phyloP scores from a whole-genome alignment of 2,329 filamentous ascomycete species.

The Penicillium frequentans region DNA sequence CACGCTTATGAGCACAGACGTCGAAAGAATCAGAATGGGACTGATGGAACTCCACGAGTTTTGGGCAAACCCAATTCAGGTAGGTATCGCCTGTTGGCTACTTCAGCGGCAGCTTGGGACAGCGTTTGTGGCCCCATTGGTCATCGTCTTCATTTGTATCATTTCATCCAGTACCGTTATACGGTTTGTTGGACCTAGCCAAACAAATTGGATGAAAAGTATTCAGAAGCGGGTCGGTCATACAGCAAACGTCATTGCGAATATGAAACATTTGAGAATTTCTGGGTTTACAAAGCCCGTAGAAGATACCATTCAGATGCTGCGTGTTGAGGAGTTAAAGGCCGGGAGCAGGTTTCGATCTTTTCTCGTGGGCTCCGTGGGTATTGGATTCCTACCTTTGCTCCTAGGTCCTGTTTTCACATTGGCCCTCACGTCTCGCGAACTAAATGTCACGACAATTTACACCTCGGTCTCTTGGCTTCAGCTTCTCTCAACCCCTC shows the following conservation, averaged over 20 bases:
- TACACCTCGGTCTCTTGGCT: neutral
- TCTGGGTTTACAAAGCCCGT: neutral
- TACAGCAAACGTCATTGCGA: neutral
- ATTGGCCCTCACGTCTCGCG: neutral
- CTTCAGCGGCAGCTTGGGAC: slow-evolving; percentile 21
- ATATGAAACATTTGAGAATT: neutral
- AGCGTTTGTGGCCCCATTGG: slow-evolving; percentile 23
- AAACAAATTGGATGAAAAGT: neutral
- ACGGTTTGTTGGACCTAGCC: neutral
- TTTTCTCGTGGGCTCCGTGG: neutral
- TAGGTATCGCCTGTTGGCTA: slow-evolving; percentile 18
- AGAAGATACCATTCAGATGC: neutral
- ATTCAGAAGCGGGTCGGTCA: neutral
- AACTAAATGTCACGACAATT: neutral
- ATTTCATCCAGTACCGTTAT: neutral
- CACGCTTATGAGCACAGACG: slow-evolving; percentile 37
- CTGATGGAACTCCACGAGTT: slow-evolving; percentile 29
- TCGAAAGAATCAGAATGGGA: slow-evolving; percentile 27
- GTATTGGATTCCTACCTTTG: neutral
- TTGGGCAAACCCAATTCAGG: slow-evolving; percentile 19
- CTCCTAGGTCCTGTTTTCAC: neutral
- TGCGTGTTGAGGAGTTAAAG: neutral
- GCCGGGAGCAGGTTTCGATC: neutral
- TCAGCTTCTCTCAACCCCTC: neutral
- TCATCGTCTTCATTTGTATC: slow-evolving; percentile 13